phyloP scores from a whole-genome alignment of 768 basidiomycete genomes.

The Amanita brunnescens region DNA sequence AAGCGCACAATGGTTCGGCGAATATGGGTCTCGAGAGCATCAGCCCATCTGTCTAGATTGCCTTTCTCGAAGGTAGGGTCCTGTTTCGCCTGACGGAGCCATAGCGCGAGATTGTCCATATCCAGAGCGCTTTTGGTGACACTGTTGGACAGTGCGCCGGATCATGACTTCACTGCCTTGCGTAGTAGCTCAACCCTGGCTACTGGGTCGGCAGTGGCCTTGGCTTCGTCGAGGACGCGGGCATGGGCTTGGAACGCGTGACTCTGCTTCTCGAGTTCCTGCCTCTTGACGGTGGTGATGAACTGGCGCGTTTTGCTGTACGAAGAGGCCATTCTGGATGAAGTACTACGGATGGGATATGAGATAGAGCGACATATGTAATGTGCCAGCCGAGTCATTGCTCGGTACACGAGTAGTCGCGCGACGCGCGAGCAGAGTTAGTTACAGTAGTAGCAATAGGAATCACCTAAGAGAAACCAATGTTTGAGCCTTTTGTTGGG shows the following conservation, averaged over 20 bases:
- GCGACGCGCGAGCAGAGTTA: too few relatives aligned
- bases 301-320: constrained; percentile 33
- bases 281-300: constrained; percentile 34
- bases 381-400: too few relatives aligned
- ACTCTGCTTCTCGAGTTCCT: constrained; percentile 33
- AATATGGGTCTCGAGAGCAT: constrained; percentile 31
- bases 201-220: constrained; percentile 15
- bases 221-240: constrained; percentile 21
- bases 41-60: constrained; percentile 27
- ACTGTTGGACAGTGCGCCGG: constrained; percentile 20
- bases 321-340: constrained; percentile 13
- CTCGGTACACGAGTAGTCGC: too few relatives aligned
- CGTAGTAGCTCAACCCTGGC: constrained; percentile 26
- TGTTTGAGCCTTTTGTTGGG: too few relatives aligned
- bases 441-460: too few relatives aligned
- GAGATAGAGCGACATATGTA: too few relatives aligned
- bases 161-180: constrained; percentile 26
- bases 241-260: constrained; percentile 22
- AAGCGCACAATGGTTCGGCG: constrained; percentile 27
- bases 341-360: too few relatives aligned
- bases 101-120: constrained; percentile 24
- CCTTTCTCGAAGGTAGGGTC: constrained; percentile 31
- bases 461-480: too few relatives aligned
- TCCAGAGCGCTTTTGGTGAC: constrained; percentile 19
- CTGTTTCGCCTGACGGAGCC: constrained; percentile 30